A percentile compares a stretch with the other conserved stretches of the same genome.
These are phyloP conservation scores for Trifolium dubium DNA, from an alignment of 306 rosid genomes.

Conservation along the genomic window DNA sequence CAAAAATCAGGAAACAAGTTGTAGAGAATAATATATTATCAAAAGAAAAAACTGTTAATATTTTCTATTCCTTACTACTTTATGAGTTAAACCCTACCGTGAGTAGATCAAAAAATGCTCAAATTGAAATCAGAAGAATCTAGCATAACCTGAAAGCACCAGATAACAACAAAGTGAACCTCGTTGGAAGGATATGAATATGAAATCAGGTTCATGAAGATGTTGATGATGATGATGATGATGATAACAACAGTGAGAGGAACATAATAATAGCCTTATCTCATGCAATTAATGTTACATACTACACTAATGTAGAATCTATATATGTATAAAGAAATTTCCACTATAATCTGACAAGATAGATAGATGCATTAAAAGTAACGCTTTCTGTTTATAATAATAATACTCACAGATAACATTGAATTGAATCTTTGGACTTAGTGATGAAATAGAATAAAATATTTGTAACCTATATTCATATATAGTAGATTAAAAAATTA, in stretches of 20 bases:
- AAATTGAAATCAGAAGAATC: conserved; percentile 40
- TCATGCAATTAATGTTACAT: conserved; percentile 44
- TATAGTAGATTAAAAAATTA: not conserved
- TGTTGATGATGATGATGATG: not conserved
- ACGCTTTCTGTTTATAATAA: conserved; percentile 50
- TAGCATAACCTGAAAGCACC: conserved; percentile 33
- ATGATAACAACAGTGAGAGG: conserved; percentile 40
- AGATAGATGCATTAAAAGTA: conserved; percentile 51
- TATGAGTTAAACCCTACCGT: conserved; percentile 26
- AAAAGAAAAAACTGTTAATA: no score
- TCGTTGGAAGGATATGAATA: conserved; percentile 14
- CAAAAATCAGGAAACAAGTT: conserved; percentile 14
- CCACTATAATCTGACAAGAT: not conserved
- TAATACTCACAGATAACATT: conserved; percentile 19
- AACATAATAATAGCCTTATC: conserved; percentile 62
- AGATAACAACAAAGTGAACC: conserved; percentile 30
- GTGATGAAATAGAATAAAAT: not conserved
- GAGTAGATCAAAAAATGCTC: not conserved
- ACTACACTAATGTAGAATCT: not conserved
- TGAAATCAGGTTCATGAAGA: conserved; percentile 20
- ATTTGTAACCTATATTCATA: not conserved
- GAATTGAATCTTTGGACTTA: conserved; percentile 13
- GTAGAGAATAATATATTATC: not conserved
- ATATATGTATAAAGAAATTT: not conserved
- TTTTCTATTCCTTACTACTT: not conserved